Base-by-base conservation (phyloP, 2,329 filamentous ascomycete genomes). In the Thielaviopsis populi region DNA sequence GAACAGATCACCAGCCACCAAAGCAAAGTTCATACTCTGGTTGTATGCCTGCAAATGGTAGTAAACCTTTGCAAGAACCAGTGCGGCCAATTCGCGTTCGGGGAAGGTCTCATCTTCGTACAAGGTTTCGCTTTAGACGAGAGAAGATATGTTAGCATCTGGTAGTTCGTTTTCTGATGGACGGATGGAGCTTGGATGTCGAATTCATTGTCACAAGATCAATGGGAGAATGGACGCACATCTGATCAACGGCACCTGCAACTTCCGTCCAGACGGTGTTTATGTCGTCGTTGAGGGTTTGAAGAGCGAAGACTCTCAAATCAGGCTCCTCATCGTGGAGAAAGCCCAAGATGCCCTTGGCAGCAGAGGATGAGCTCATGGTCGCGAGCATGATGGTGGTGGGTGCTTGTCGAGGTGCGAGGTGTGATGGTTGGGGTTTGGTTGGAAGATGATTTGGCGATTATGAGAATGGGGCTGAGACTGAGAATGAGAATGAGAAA, bases 41-140 rank as follows among this genome's bases (percentile, higher is more conserved):
- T 96, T 94, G 79, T 99, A 99, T 74, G 94, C 94, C 76, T 96
- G 91, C 62, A 99, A 85, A 73, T 99, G 94, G 73, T 97, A 99
- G 79, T 97, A 99, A 69, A 97, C 91, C 81, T 99, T 99, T 70
- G 94, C 88, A 53, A 95, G 88, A 63, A 99, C 91, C 60, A 99
- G 82, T 63, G 94, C 94, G 63, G 94, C 94, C 64, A 99, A 86
- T 74, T 94, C 89, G 71, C 92, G 89, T 75, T 99, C 88, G 59
- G 91, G 88, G 72, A 99, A 99, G 66, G 83, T 82, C 71, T 96
- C 90, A 77, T 99, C 92, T 81, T 99, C 94, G 76, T 95, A 99
- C 61, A 99, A 84, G 63, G 90, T 89, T 82, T 99, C 94, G 77
- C 92, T 97, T 72, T 67, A 66, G 43, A 54, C 17, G 53, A 72